Evolutionary conservation across 1,139 yeast species (phyloP).

Genomic region (Sugiyamaella xylanicola): DNA sequence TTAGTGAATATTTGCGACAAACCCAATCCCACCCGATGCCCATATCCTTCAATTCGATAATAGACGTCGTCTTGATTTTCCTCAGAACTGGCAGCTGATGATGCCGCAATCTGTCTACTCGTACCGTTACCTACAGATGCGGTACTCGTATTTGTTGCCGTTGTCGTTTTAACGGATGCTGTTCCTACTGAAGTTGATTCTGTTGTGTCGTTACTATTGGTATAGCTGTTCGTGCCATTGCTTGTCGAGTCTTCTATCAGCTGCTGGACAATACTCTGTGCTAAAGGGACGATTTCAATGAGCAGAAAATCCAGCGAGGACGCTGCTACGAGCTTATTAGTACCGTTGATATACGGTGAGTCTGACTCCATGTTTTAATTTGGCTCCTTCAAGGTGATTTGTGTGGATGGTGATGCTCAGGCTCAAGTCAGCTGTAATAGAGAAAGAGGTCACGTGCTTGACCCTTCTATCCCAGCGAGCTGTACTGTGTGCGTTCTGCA

Average conservation of each 20-base stretch:
- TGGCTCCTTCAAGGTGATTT: not conserved
- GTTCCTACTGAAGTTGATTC: too few relatives aligned
- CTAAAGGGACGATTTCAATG: constrained; percentile 74
- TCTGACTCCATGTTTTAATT: constrained; percentile 10
- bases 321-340: constrained; percentile 46
- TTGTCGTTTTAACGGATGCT: too few relatives aligned
- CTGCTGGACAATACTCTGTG: constrained; percentile 55
- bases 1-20: constrained; percentile 72
- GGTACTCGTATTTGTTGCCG: too few relatives aligned
- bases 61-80: constrained; percentile 55
- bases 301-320: constrained; percentile 61
- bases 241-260: constrained; percentile 5
- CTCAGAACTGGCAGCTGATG: constrained; percentile 22
- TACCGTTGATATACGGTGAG: constrained; percentile 12
- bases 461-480: too few relatives aligned
- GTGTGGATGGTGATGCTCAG: too few relatives aligned
- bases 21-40: constrained; percentile 73
- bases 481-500: too few relatives aligned
- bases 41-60: constrained; percentile 65
- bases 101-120: constrained; percentile 31
- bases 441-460: too few relatives aligned
- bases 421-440: too few relatives aligned
- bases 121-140: too few relatives aligned
- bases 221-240: too few relatives aligned
- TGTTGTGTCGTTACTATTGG: too few relatives aligned